These are phyloP conservation scores for Juncus inflexus DNA, from an alignment of 176 grass and related monocot species.

Conservation along the genomic window DNA sequence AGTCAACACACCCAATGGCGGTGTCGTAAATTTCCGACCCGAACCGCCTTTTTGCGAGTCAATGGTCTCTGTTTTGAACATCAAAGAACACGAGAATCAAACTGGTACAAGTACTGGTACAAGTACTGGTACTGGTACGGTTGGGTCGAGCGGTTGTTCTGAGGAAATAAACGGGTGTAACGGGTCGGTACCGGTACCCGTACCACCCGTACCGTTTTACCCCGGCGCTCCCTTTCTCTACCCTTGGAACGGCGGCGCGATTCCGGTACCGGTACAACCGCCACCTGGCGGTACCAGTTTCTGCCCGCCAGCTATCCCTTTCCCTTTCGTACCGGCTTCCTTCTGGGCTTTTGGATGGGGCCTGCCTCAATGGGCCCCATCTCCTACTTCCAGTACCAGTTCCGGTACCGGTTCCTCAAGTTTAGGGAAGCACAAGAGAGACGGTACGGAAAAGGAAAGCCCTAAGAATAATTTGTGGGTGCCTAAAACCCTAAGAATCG, in stretches of 20 bases:
- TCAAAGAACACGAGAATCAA: conserved; percentile 46
- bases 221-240: conserved; percentile 64
- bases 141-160: conserved; percentile 36
- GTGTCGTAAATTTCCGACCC: conserved; percentile 67
- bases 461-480: conserved; percentile 72
- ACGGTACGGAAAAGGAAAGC: conserved; percentile 46
- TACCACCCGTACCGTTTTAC: conserved; percentile 43
- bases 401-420: conserved; percentile 63
- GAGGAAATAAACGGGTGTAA: conserved; percentile 45
- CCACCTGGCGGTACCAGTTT: conserved; percentile 34
- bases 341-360: conserved; percentile 59
- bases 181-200: conserved; percentile 35
- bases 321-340: conserved; percentile 67
- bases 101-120: conserved; percentile 2
- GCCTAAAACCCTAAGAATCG: conserved; percentile 85
- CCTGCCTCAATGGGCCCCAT: conserved; percentile 48
- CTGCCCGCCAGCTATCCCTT: conserved; percentile 49
- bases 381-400: conserved; percentile 60
- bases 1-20: conserved; percentile 27
- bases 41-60: conserved; percentile 81
- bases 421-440: conserved; percentile 80
- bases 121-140: conserved; percentile 48
- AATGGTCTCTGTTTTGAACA: conserved; percentile 68
- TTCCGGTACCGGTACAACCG: conserved; percentile 35
- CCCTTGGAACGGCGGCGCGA: conserved; percentile 66